A percentile compares a stretch with the other conserved stretches of the same genome.
Conservation (phyloP, 208 protist genomes). For the Leishmania gerbilli region DNA sequence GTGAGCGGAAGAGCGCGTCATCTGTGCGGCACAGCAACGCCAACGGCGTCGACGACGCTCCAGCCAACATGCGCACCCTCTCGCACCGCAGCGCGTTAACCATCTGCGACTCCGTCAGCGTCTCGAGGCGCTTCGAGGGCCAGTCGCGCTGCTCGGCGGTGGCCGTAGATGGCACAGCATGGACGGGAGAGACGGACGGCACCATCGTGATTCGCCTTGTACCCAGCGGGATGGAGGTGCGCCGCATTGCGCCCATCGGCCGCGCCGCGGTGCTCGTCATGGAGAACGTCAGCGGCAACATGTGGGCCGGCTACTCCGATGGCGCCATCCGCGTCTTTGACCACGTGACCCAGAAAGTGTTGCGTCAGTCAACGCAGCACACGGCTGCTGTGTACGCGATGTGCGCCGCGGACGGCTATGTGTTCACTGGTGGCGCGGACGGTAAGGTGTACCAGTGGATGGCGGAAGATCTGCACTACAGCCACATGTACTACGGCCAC, state of each 20-base stretch:
- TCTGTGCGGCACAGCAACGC: too few species aligned
- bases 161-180: slow-evolving; percentile 48
- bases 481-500: slow-evolving; percentile 65
- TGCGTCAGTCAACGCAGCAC: slow-evolving; percentile 59
- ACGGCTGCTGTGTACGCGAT: slow-evolving; percentile 57
- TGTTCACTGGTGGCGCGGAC: slow-evolving; percentile 67
- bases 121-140: slow-evolving; percentile 45
- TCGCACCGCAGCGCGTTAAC: neutral
- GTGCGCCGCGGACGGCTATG: slow-evolving; percentile 42
- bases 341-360: slow-evolving; percentile 21
- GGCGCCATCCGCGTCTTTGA: slow-evolving; percentile 62
- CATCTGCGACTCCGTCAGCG: slow-evolving; percentile 32
- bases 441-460: slow-evolving; percentile 80
- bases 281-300: slow-evolving; percentile 32
- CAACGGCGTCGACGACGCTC: neutral
- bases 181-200: slow-evolving; percentile 69
- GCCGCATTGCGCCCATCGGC: slow-evolving; percentile 29
- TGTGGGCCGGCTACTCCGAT: slow-evolving; percentile 71
- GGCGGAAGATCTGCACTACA: slow-evolving; percentile 50
- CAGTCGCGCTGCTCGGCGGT: slow-evolving; percentile 59
- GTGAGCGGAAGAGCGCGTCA: neutral
- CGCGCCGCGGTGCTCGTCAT: slow-evolving; percentile 28
- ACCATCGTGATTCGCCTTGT: slow-evolving; percentile 48
- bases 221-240: slow-evolving; percentile 42
- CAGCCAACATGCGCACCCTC: slow-evolving; percentile 8